Percentiles rank a stretch among this genome's conserved stretches.
phyloP scores from a whole-genome alignment of 768 basidiomycete species.

The Mycena latifolia region DNA sequence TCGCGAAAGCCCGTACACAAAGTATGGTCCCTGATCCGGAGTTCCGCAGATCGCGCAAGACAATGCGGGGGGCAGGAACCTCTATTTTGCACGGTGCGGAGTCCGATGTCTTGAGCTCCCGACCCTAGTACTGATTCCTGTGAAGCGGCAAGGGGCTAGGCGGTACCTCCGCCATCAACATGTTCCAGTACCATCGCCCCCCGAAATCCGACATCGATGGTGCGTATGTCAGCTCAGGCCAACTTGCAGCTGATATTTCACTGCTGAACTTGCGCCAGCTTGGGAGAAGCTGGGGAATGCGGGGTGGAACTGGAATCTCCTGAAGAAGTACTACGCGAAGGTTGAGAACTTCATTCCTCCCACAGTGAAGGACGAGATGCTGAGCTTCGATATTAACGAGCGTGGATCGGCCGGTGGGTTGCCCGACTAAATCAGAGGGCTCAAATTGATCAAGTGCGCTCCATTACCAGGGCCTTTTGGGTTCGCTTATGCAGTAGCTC shows the following conservation, averaged over 20 bases:
- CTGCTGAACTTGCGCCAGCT: no score
- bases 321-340: neutral
- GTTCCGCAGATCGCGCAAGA: constrained; percentile 23
- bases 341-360: neutral
- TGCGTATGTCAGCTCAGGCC: neutral
- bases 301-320: constrained; percentile 12
- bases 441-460: no score
- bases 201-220: constrained; percentile 34
- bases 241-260: no score
- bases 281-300: neutral
- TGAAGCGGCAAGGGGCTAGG: constrained; percentile 38
- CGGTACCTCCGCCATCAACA: constrained; percentile 35
- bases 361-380: neutral
- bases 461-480: neutral
- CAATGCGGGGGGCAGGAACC: constrained; percentile 1
- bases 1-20: no score
- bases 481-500: neutral
- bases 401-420: neutral
- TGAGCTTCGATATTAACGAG: neutral
- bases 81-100: constrained; percentile 1
- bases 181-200: constrained; percentile 29
- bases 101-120: neutral
- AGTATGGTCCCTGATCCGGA: no score
- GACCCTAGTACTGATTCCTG: neutral
- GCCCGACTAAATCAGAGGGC: no score